Evolutionary conservation across 1,284 basidiomycete species (phyloP).

Genomic region (Cutaneotrichosporon spelunceum): DNA sequence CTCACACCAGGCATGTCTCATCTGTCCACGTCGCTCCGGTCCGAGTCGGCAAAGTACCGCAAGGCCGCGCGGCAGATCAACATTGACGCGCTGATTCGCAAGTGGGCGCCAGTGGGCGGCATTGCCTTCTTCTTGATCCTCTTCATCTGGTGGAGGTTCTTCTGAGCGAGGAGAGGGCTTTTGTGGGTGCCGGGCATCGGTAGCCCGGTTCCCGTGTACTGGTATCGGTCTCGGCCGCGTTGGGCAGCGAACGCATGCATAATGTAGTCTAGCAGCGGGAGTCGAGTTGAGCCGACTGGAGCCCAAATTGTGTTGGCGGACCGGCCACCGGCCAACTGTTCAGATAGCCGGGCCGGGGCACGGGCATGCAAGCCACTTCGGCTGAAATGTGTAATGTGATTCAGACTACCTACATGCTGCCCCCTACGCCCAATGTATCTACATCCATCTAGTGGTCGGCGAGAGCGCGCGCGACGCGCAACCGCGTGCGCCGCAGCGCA

Average conservation of each 20-base stretch:
- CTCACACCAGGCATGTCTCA: constrained; percentile 80
- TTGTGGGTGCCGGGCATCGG: neutral
- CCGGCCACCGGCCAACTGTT: neutral
- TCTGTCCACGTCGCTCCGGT: constrained; percentile 91
- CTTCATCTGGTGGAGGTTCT: constrained; percentile 88
- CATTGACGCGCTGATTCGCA: constrained; percentile 84
- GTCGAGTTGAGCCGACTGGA: too few relatives aligned
- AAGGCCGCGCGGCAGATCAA: constrained; percentile 95
- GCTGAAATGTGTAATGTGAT: neutral
- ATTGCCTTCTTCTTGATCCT: constrained; percentile 76
- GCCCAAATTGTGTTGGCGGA: neutral
- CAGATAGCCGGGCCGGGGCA: neutral
- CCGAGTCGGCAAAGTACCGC: constrained; percentile 96
- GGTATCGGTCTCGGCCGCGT: neutral
- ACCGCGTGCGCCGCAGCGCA: constrained; percentile 10
- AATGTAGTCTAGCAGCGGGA: neutral
- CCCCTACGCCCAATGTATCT: neutral
- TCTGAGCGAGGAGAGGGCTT: constrained; percentile 21
- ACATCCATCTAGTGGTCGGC: constrained; percentile 1
- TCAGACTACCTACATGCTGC: neutral
- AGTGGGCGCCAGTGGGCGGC: constrained; percentile 88
- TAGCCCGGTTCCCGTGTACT: neutral
- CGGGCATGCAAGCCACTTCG: neutral
- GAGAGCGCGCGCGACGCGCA: constrained; percentile 15
- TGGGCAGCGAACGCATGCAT: neutral